Conservation (phyloP, 139 green algal genomes). For the Chlorella vulgaris region DNA sequence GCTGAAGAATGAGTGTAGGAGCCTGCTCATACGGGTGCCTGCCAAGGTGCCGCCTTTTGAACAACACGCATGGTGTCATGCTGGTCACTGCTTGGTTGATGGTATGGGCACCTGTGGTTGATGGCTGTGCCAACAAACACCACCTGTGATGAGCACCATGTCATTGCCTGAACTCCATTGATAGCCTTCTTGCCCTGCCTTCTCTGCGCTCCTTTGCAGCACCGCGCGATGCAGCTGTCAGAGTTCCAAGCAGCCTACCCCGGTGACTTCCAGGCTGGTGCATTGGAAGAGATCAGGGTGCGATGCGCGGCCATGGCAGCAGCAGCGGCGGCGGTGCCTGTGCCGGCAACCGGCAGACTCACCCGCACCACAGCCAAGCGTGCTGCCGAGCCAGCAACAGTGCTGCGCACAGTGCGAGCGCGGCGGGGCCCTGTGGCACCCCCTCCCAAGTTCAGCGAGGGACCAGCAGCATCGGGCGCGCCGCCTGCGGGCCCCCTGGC, state of each 20-base stretch:
- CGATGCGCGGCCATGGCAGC: constrained; percentile 32
- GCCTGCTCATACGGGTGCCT: constrained; percentile 33
- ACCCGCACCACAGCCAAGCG: constrained; percentile 15
- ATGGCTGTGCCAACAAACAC: too few species aligned
- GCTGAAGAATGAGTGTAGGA: constrained; percentile 31
- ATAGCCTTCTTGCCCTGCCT: background rate
- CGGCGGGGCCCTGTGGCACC: background rate
- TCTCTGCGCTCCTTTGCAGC: constrained; percentile 2
- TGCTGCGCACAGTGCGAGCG: constrained; percentile 26
- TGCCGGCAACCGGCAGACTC: background rate
- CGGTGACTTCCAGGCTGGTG: constrained; percentile 41
- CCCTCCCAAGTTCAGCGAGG: constrained; percentile 20
- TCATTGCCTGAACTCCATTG: too few species aligned
- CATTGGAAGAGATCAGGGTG: constrained; percentile 38
- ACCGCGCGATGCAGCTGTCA: constrained; percentile 31
- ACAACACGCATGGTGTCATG: background rate
- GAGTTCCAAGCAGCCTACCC: constrained; percentile 39
- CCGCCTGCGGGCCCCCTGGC: background rate
- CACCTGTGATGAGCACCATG: too few species aligned
- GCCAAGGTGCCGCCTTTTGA: constrained; percentile 26
- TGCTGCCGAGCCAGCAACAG: constrained; percentile 32
- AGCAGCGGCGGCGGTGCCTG: background rate
- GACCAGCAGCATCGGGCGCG: background rate
- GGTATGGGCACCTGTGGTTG: background rate
- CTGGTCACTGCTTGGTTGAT: too few species aligned